Evolutionary conservation across 2,329 filamentous ascomycete genomes (phyloP), one percentile per base, ranked within the genome.

Genomic region (Penicillium hordei): DNA sequence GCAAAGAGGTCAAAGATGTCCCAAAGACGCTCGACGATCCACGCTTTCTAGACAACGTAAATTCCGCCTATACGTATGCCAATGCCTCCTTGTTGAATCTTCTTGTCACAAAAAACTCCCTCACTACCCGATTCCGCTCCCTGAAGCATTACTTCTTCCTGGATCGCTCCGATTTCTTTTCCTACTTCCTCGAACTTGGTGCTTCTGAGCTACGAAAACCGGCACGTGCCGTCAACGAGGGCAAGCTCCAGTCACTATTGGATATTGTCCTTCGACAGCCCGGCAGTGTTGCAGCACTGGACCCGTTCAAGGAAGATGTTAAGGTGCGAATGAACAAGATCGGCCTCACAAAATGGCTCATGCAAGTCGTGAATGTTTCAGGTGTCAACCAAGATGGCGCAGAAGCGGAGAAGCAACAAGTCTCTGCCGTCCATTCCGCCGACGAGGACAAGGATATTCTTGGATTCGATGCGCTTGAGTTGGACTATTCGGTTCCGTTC

Each of bases 121-220:
- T 99, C 5, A 93, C 93, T 0, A 89, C 90, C 29, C 86, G 94
- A 38, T 82, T 99, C 56, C 86, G 89, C 45, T 97, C 93, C 15
- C 81, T 99, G 39, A 99, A 99, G 74, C 94, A 99, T 76, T 99
- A 99, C 79, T 99, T 97, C 80, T 99, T 99, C 81, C 87, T 99
- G 61, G 93, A 97, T 68, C 89, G 93, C 9, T 97, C 94, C 34
- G 94, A 99, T 74, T 99, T 96, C 79, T 97, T 99, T 75, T 92
- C 92, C 3, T 96, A 97, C 76, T 99, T 99, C 74, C 86, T 99
- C 59, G 94, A 99, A 71, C 86, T 99, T 21, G 88, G 91, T 54
- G 83, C 89, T 31, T 93, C 92, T 1, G 94, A 99, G 76, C 82
- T 99, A 58, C 89, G 91, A 68, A 97, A 97, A 72, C 89, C 90